Base-by-base conservation (phyloP, 2,329 filamentous ascomycete genomes). In the Chrysoporthe cubensis region DNA sequence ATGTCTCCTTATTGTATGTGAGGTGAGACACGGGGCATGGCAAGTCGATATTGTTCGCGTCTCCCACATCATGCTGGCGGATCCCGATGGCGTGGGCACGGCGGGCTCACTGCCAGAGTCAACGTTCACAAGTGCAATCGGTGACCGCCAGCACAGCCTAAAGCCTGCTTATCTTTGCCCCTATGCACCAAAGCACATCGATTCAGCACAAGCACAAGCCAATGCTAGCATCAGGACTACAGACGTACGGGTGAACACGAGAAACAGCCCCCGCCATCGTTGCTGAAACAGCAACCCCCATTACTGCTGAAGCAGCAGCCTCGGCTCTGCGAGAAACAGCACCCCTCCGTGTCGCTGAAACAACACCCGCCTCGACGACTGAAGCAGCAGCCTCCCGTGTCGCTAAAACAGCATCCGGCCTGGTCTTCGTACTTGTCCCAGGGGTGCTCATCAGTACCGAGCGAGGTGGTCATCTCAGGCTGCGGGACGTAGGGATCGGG, bases 271-370 rank as follows among this genome's bases (percentile, higher is more conserved):
- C 60, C 43, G 9, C 43, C 43, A 4, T n/a, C 37, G 8, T 64
- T 40, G 18, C 59, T 34, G 6, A 60, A 68, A 18, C 60, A 69
- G 37, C 66, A 68, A 1, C 37, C 64, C 9, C 8, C 42, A 2
- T n/a, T 37, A 4, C 18, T 46, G 37, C 21, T 62, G 34, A 68
- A 68, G 40, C 66, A 68, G 9, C 64, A 66, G 1, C 66, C 58
- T 3, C 26, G 50, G 5, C 48, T 67, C 13, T 21, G 37, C 11
- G 59, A 63, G 60, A 69, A 69, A 34, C 64, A 64, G 8, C 67
- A 69, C 16, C 65, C 67, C 18, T 48, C 64, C 2, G 64, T 57
- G 3, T 67, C 62, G n/a, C 68, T 69, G 40, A 69, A 69, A 16
- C 48, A 62, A 34, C 68, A 69, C 2, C 65, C 68, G 1, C 65